Evolutionary conservation across 305 asterid genomes (phyloP), one percentile per base, ranked within the genome.

Genomic region (Fraxinus paxiana): DNA sequence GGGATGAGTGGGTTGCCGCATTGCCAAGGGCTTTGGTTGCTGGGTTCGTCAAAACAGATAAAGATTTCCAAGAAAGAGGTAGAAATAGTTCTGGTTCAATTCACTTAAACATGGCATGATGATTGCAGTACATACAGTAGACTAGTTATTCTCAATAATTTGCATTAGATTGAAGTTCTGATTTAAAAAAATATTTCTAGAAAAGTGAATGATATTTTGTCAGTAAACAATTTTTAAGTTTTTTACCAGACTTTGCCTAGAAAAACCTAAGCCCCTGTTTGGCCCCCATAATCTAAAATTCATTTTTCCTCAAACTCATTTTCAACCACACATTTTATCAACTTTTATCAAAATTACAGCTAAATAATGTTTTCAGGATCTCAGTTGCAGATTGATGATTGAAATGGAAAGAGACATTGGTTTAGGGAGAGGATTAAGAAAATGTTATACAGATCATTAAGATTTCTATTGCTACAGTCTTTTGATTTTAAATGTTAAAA

Each of bases 21-120:
- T 81, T 95, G 83, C 98, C 98, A 41, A 86, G 98, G 92, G 98
- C 98, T 85, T 86, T 95, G 86, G 98, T 95, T 75, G 95, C 98
- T 0, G 98, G 97, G 5, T 95, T 95, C 82, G 97, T 95, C 51
- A 95, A 94, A 87, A 95, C 99, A 0, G 99, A 95, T 80, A 94
- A 92, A 84, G 98, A 94, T 85, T 96, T 96, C 84, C 97, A 96
- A 82, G 94, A 92, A 80, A 89, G 87, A 92, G 99, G 99, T 94
- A 90, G 1, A 59, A 18, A 6, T 72, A 41, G 26, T 48, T 70
- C 30, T 37, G 22, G 17, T 63, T 63, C 34, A 61, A 10, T 26
- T 10, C 72, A 22, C 35, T 8, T 63, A 24, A 30, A 10, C 72
- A 26, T 10, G 5, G 72, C 72, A 10, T 13, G 35, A 65, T 65